Evolutionary conservation across 345 rosid species (phyloP).

Genomic region (Hevea brasiliensis): DNA sequence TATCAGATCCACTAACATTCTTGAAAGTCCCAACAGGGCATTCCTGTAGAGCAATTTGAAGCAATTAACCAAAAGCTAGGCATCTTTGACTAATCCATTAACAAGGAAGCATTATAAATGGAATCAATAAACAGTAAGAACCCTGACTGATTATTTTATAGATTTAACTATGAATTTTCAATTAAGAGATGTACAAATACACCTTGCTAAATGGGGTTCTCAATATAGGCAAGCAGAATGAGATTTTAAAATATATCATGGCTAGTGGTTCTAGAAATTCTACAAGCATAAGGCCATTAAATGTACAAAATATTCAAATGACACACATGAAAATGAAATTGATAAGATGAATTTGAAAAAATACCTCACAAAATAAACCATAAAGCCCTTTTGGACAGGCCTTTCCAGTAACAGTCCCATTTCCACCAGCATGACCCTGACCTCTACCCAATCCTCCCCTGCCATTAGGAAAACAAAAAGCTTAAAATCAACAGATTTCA

Average conservation of each 20-base stretch:
- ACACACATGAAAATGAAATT: neutral
- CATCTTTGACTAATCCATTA: neutral
- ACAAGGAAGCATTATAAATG: neutral
- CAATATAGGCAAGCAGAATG: neutral
- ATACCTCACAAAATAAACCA: constrained; percentile 86
- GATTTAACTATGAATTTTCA: neutral
- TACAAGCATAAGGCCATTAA: neutral
- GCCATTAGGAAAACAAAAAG: constrained; percentile 22
- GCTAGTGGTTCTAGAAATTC: neutral
- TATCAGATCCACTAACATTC: constrained; percentile 75
- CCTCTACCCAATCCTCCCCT: constrained; percentile 81
- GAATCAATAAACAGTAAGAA: neutral
- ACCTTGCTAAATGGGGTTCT: neutral
- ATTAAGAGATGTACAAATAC: neutral
- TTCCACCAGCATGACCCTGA: constrained; percentile 62
- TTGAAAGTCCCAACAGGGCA: constrained; percentile 92
- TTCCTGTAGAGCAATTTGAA: constrained; percentile 54
- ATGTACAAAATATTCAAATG: constrained; percentile 4
- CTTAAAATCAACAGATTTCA: constrained; percentile 20
- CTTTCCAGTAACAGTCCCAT: constrained; percentile 83
- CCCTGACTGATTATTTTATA: neutral
- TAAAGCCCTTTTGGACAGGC: constrained; percentile 84
- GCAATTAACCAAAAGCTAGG: neutral
- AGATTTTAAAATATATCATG: neutral
- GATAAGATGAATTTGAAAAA: constrained; percentile 4